Percentiles rank a stretch among this genome's conserved stretches.
These are phyloP conservation scores for Forsythia suspensa DNA, from an alignment of 257 asterid species.

Conservation along the genomic window DNA sequence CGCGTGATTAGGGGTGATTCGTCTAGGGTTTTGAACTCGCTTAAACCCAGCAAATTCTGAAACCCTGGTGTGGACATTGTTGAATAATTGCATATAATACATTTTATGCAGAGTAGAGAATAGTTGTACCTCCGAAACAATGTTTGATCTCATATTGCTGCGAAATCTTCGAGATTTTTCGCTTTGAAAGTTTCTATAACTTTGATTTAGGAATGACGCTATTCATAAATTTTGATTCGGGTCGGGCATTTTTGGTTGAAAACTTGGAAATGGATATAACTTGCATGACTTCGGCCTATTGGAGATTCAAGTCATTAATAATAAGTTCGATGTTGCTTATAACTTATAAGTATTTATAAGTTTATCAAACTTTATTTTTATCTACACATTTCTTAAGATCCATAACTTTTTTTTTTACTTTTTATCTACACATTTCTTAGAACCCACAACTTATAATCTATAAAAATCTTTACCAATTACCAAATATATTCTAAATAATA, in stretches of 20 bases:
- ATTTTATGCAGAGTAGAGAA: constrained; percentile 15
- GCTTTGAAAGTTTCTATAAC: constrained; percentile 24
- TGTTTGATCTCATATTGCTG: constrained; percentile 69
- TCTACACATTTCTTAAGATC: too few species aligned
- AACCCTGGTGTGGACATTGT: constrained; percentile 30
- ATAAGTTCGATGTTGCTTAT: too few species aligned
- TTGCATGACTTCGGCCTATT: neutral
- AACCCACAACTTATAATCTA: too few species aligned
- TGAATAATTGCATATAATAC: neutral
- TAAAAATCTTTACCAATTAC: too few species aligned
- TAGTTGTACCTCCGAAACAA: constrained; percentile 75
- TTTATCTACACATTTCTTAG: too few species aligned
- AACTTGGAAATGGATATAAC: neutral
- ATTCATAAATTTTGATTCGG: constrained; percentile 18
- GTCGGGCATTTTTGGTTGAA: constrained; percentile 16
- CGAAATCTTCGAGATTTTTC: constrained; percentile 41
- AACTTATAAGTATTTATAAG: too few species aligned
- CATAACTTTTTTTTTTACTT: too few species aligned
- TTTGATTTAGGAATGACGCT: constrained; percentile 3
- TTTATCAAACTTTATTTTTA: too few species aligned
- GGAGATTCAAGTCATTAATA: too few species aligned
- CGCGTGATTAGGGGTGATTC: neutral
- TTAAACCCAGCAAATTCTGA: constrained; percentile 24
- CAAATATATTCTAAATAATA: too few species aligned
- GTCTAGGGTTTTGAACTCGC: constrained; percentile 14